Evolutionary conservation across 2,329 filamentous ascomycete species (phyloP).

Genomic region (Stagonosporopsis cucurbitacearum): DNA sequence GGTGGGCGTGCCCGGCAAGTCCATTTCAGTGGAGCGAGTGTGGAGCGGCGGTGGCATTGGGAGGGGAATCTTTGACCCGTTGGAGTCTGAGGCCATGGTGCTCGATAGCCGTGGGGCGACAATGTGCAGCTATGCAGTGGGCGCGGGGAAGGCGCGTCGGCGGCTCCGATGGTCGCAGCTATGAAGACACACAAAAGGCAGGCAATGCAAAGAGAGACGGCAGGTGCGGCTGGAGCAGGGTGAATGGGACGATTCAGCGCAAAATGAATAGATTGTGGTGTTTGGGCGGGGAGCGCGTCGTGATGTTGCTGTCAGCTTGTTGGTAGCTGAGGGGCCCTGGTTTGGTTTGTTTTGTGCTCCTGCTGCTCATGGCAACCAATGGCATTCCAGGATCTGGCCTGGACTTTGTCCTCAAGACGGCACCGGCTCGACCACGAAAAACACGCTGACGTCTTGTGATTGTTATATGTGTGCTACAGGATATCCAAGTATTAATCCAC

Average conservation of each 20-base stretch:
- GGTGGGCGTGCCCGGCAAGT: slow-evolving; percentile 62
- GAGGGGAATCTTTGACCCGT: slow-evolving; percentile 41
- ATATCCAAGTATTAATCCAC: neutral
- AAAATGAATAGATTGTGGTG: neutral
- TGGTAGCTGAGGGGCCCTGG: slow-evolving; percentile 35
- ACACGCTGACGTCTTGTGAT: neutral
- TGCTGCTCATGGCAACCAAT: slow-evolving; percentile 38
- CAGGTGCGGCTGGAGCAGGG: neutral
- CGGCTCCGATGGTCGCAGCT: slow-evolving; percentile 22
- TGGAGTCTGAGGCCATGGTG: slow-evolving; percentile 37
- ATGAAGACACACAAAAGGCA: neutral
- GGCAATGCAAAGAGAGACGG: neutral
- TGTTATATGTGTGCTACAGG: slow-evolving; percentile 1
- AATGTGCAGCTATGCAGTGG: slow-evolving; percentile 12
- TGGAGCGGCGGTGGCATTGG: slow-evolving; percentile 60
- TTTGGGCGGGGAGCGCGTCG: neutral
- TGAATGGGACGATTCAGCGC: neutral
- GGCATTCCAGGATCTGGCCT: slow-evolving; percentile 25
- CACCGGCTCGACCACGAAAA: slow-evolving; percentile 2
- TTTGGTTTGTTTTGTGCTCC: slow-evolving; percentile 35
- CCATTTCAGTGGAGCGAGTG: slow-evolving; percentile 56
- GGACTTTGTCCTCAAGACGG: slow-evolving; percentile 4
- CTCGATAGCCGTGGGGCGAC: slow-evolving; percentile 4
- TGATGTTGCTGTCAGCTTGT: slow-evolving; percentile 16
- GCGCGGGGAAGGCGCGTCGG: slow-evolving; percentile 28